phyloP scores from a whole-genome alignment of 805 yeast species.

The Yarrowia divulgata region DNA sequence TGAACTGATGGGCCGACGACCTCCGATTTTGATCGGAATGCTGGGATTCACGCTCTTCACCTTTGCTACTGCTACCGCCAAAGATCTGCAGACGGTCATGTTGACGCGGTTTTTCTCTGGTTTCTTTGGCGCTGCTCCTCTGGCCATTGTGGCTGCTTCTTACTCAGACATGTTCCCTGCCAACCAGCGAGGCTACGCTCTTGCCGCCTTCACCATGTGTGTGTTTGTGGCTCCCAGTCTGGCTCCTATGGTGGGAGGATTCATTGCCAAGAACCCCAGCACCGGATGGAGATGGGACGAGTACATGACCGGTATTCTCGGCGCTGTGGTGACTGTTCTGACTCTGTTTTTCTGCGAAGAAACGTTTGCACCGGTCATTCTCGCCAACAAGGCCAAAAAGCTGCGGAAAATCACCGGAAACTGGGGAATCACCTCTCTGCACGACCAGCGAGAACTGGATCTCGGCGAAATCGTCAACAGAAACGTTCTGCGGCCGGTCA shows the following conservation, averaged over 20 bases:
- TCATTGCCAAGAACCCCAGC: slow-evolving; percentile 54
- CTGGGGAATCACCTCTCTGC: slow-evolving; percentile 84
- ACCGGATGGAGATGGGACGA: slow-evolving; percentile 77
- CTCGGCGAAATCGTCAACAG: slow-evolving; percentile 66
- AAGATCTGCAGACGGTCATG: slow-evolving; percentile 74
- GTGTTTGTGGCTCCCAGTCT: slow-evolving; percentile 75
- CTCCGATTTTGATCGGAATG: slow-evolving; percentile 61
- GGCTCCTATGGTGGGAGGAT: slow-evolving; percentile 77
- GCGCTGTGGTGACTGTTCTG: slow-evolving; percentile 54
- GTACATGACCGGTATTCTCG: slow-evolving; percentile 72
- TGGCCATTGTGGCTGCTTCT: slow-evolving; percentile 82
- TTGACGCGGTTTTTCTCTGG: slow-evolving; percentile 81
- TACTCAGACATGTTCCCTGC: slow-evolving; percentile 79
- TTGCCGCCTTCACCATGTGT: slow-evolving; percentile 69
- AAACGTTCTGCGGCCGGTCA: slow-evolving; percentile 71
- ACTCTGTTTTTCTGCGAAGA: slow-evolving; percentile 62
- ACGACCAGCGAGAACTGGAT: slow-evolving; percentile 66
- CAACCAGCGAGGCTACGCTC: slow-evolving; percentile 70
- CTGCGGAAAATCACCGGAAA: slow-evolving; percentile 74
- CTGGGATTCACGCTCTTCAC: slow-evolving; percentile 63
- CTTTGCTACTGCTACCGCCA: slow-evolving; percentile 73
- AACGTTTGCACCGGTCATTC: slow-evolving; percentile 73
- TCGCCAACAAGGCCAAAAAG: slow-evolving; percentile 66
- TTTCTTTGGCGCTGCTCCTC: slow-evolving; percentile 76
- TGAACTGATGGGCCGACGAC: slow-evolving; percentile 72